Percentiles rank a stretch among this genome's conserved stretches.
These are phyloP conservation scores for Marasmius tenuissimus DNA, from an alignment of 1,284 basidiomycete genomes.

Conservation along the genomic window DNA sequence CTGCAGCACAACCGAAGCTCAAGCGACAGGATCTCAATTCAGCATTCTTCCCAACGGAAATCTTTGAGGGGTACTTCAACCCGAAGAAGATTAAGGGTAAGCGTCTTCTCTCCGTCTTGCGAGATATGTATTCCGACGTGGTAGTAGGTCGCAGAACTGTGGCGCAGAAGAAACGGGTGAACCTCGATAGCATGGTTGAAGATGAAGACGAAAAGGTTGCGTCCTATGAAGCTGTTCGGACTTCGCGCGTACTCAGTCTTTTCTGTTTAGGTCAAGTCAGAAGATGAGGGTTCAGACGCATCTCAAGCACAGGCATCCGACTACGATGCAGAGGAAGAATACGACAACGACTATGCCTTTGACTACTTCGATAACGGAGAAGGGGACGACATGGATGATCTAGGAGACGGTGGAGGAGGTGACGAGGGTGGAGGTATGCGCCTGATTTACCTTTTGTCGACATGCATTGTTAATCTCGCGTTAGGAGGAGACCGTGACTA, in stretches of 20 bases:
- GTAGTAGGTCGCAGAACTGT: conserved; percentile 32
- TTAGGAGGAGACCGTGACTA: background rate
- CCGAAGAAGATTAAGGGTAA: conserved; percentile 64
- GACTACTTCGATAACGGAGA: conserved; percentile 88
- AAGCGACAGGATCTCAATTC: conserved; percentile 68
- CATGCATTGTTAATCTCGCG: background rate
- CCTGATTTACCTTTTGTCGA: background rate
- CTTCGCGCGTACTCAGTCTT: conserved; percentile 9
- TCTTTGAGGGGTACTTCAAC: conserved; percentile 78
- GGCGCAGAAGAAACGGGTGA: conserved; percentile 43
- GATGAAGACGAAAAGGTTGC: conserved; percentile 61
- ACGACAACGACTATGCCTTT: conserved; percentile 82
- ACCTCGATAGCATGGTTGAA: conserved; percentile 66
- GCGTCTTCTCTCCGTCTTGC: conserved; percentile 4
- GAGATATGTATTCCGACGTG: background rate
- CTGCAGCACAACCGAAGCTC: conserved; percentile 57
- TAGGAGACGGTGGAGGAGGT: conserved; percentile 68
- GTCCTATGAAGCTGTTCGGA: background rate
- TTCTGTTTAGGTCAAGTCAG: conserved; percentile 56
- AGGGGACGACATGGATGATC: conserved; percentile 71
- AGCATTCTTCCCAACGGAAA: conserved; percentile 74
- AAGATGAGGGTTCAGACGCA: conserved; percentile 64
- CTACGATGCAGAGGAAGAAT: conserved; percentile 83
- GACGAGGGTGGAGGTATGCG: conserved; percentile 48
- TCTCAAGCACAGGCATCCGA: conserved; percentile 65